phyloP scores from a whole-genome alignment of 352 stramenopile genomes.

The Hyaloperonospora brassicae region DNA sequence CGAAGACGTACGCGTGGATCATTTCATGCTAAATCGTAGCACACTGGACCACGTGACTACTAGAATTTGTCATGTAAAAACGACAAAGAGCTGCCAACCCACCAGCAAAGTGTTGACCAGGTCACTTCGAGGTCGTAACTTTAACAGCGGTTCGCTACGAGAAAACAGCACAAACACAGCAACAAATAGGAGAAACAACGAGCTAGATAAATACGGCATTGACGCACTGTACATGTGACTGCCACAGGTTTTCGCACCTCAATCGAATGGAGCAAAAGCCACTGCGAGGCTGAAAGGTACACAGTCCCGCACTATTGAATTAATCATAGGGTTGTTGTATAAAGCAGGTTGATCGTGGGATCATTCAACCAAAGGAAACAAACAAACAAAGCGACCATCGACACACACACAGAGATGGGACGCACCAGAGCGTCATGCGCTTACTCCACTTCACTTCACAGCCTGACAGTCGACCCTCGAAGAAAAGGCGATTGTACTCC shows the following conservation, averaged over 20 bases:
- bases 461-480: constrained; percentile 58
- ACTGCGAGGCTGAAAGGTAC: constrained; percentile 59
- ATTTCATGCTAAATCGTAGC: constrained; percentile 67
- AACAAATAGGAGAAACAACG: not conserved
- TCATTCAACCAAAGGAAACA: not conserved
- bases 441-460: constrained; percentile 87
- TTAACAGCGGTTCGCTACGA: constrained; percentile 66
- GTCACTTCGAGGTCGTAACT: constrained; percentile 71
- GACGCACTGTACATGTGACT: not conserved
- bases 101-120: constrained; percentile 84
- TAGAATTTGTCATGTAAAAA: not conserved
- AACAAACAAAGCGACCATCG: not conserved
- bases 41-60: not conserved
- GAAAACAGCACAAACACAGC: not conserved
- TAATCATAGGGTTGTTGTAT: no score
- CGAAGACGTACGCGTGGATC: constrained; percentile 87
- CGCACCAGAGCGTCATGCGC: constrained; percentile 83
- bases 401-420: not conserved
- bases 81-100: not conserved
- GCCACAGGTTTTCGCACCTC: constrained; percentile 29
- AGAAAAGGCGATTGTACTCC: constrained; percentile 83
- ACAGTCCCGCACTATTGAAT: constrained; percentile 58
- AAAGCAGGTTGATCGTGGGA: no score
- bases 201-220: no score
- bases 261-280: constrained; percentile 82